Conservation (phyloP, 2,329 filamentous ascomycete genomes). For the Ophidiomyces ophidiicola region DNA sequence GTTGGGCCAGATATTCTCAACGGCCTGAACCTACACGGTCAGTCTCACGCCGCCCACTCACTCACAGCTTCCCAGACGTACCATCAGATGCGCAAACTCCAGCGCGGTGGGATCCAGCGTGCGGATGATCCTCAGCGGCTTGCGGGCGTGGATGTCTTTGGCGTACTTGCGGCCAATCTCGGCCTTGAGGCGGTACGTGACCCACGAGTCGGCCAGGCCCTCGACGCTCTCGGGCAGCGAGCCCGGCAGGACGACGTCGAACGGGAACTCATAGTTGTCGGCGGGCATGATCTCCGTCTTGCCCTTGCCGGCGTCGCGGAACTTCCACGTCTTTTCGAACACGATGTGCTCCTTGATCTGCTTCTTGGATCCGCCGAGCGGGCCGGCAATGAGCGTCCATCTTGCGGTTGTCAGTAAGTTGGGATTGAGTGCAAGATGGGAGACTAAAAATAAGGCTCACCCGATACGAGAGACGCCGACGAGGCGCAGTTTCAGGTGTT, state of each 20-base stretch:
- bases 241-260: constrained; percentile 61
- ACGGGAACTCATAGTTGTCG: constrained; percentile 76
- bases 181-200: constrained; percentile 84
- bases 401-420: constrained; percentile 12
- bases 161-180: constrained; percentile 81
- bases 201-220: constrained; percentile 70
- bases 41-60: neutral
- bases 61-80: constrained; percentile 19
- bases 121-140: constrained; percentile 64
- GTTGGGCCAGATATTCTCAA: constrained; percentile 95
- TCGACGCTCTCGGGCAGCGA: constrained; percentile 72
- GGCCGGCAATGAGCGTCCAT: constrained; percentile 19
- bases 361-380: constrained; percentile 28
- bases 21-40: constrained; percentile 36
- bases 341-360: constrained; percentile 40
- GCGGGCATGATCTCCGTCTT: constrained; percentile 48
- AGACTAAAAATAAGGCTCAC: constrained; percentile 38
- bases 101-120: constrained; percentile 64
- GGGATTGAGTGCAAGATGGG: neutral
- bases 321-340: constrained; percentile 60
- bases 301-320: constrained; percentile 42
- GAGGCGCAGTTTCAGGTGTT: constrained; percentile 60
- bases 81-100: constrained; percentile 77
- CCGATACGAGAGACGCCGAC: constrained; percentile 57
- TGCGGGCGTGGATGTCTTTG: constrained; percentile 71